Evolutionary conservation across 345 rosid species (phyloP).

Genomic region (Laguncularia racemosa): DNA sequence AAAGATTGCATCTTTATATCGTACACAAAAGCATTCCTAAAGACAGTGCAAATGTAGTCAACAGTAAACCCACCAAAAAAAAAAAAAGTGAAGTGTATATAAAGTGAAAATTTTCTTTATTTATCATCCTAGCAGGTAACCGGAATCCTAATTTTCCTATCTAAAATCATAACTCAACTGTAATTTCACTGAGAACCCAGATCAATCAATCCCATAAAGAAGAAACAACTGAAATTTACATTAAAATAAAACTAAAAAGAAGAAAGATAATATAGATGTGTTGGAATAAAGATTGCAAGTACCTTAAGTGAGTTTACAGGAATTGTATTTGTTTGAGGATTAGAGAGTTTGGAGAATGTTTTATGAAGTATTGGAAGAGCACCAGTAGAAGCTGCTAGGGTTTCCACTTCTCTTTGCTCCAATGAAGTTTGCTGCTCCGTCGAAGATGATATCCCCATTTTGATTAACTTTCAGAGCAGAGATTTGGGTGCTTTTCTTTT

Average conservation of each 20-base stretch:
- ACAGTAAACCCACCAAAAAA: neutral
- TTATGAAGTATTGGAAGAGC: constrained; percentile 59
- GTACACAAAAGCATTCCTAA: constrained; percentile 58
- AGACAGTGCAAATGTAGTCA: constrained; percentile 4
- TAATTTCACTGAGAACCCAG: neutral
- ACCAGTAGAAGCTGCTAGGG: constrained; percentile 63
- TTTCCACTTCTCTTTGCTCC: constrained; percentile 61
- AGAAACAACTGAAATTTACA: neutral
- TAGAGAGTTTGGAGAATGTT: constrained; percentile 52
- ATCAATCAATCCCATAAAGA: neutral
- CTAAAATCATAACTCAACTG: too few species aligned
- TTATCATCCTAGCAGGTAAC: too few species aligned
- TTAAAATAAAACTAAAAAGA: too few species aligned
- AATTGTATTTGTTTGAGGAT: constrained; percentile 43
- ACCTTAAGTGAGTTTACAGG: constrained; percentile 62
- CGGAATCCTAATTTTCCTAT: too few species aligned
- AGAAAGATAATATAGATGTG: neutral
- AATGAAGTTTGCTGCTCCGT: constrained; percentile 27
- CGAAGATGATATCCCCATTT: constrained; percentile 82
- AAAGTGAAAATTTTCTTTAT: too few species aligned
- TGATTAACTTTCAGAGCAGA: neutral
- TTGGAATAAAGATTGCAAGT: neutral
- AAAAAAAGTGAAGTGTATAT: too few species aligned
- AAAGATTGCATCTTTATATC: constrained; percentile 24
- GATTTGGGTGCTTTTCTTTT: too few species aligned